Evolutionary conservation across 2,329 filamentous ascomycete genomes (phyloP).

Genomic region (Sporothrix pallida): DNA sequence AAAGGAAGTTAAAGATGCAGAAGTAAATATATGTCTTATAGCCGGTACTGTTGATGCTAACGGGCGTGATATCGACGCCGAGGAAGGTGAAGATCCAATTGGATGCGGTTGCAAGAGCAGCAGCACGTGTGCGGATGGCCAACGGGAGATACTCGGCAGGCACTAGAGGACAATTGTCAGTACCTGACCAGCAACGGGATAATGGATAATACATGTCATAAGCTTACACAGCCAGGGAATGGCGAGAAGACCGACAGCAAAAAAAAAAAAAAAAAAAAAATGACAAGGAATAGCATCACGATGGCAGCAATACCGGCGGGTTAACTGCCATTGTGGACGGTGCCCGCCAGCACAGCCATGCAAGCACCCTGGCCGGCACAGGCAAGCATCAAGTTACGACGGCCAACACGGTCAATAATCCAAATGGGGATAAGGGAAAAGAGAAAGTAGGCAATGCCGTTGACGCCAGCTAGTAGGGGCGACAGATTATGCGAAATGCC

Average conservation of each 20-base stretch:
- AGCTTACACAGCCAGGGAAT: slow-evolving; percentile 48
- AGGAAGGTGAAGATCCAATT: slow-evolving; percentile 42
- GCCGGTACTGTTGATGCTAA: slow-evolving; percentile 51
- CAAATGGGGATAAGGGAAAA: slow-evolving; percentile 33
- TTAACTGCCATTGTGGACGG: slow-evolving; percentile 37
- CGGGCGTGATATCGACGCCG: slow-evolving; percentile 47
- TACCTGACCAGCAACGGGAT: too few relatives aligned
- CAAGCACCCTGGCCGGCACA: slow-evolving; percentile 70
- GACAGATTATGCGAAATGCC: slow-evolving; percentile 33
- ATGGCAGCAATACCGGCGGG: slow-evolving; percentile 69
- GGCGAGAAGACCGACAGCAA: slow-evolving; percentile 45
- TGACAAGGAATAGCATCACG: slow-evolving; percentile 57
- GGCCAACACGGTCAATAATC: slow-evolving; percentile 70
- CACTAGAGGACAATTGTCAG: slow-evolving; percentile 35
- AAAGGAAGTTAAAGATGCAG: slow-evolving; percentile 54
- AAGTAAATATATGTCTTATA: slow-evolving; percentile 62
- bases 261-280: slow-evolving; percentile 36
- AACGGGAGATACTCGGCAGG: slow-evolving; percentile 45
- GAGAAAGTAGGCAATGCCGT: slow-evolving; percentile 31
- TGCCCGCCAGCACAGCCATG: slow-evolving; percentile 66
- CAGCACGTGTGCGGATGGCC: slow-evolving; percentile 37
- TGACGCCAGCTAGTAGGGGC: slow-evolving; percentile 29
- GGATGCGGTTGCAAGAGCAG: slow-evolving; percentile 27
- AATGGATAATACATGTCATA: too few relatives aligned
- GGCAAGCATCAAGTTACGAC: slow-evolving; percentile 50